Evolutionary conservation across 148 eudicot species (phyloP).

Genomic region (Arctostaphylos glauca): DNA sequence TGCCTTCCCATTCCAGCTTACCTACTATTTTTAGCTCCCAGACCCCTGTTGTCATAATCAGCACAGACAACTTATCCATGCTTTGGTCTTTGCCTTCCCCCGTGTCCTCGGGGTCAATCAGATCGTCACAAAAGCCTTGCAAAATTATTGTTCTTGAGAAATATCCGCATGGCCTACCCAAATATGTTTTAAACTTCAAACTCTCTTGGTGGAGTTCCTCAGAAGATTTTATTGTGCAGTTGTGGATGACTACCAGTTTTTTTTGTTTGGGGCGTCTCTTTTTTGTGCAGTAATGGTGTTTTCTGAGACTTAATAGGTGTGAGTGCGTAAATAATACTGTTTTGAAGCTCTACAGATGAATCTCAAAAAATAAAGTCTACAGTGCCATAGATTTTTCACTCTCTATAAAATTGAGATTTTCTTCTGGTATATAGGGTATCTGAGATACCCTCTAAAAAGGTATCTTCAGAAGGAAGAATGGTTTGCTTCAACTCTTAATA

Average conservation of each 20-base stretch:
- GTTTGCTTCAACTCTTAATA: background rate
- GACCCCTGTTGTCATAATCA: conserved; percentile 32
- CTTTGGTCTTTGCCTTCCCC: conserved; percentile 21
- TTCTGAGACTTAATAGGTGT: conserved; percentile 22
- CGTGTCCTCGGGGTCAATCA: conserved; percentile 29
- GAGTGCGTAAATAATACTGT: conserved; percentile 35
- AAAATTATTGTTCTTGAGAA: conserved; percentile 34
- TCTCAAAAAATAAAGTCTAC: conserved; percentile 37
- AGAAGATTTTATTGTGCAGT: conserved; percentile 31
- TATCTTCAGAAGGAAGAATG: background rate
- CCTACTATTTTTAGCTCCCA: conserved; percentile 3
- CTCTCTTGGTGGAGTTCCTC: conserved; percentile 14
- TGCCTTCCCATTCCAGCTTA: conserved; percentile 6
- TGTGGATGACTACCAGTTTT: conserved; percentile 42
- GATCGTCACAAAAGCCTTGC: conserved; percentile 29
- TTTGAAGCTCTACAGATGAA: conserved; percentile 31
- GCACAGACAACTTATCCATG: conserved; percentile 24
- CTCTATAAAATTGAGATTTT: conserved; percentile 26
- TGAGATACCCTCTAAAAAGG: conserved; percentile 1
- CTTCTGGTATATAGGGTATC: background rate
- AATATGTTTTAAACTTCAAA: conserved; percentile 27
- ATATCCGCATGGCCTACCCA: conserved; percentile 42
- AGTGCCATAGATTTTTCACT: conserved; percentile 33
- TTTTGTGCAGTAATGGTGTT: conserved; percentile 32
- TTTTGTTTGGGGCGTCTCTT: conserved; percentile 12